Base-by-base conservation (phyloP, 2,329 filamentous ascomycete species). In the Alternaria viburni region DNA sequence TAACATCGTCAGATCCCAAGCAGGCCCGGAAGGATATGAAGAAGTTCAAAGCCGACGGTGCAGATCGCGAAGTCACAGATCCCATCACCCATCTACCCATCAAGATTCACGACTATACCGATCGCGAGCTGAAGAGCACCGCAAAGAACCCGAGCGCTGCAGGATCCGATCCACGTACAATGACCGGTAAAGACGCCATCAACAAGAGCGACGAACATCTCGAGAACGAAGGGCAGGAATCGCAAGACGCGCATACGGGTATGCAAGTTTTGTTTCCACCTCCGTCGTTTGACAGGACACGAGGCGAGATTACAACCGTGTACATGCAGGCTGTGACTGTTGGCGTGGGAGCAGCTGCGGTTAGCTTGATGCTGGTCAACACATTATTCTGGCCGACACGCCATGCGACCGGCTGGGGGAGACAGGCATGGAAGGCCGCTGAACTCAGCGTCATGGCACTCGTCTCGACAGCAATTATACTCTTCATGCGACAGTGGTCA, bases 71-170 rank as follows among this genome's bases (percentile, higher is more conserved):
- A 73, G 90, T 92, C 50, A 92, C 90, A 1, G 90, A 93, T 71
- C 90, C 90, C 0, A 85, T 92, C 43, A 93, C 90, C 2, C 90
- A 92, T 77, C 82, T 92, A 3, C 89, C 90, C 2, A 85, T 92
- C 51, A 82, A 80, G 36, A 90, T 92, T 36, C 88, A 91, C 72
- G 90, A 92, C 73, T 89, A 89, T 70, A 91, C 90, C 0, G 83
- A 85, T 26, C 85, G 87, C 43, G 88, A 90, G 56, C 81, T 92
- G 30, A 81, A 85, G 63, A 76, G 77, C 55, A 78, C 81, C 23
- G 75, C 81, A 32, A 80, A 85, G 72, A 86, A 86, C 64, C 76
- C 81, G 5, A 77, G 80, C 4, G 76, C 82, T 0, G 72, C 78
- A 41, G 83, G 83, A 10, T 74, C 77, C 15, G 77, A 81, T 15